Evolutionary conservation across 2,329 filamentous ascomycete species (phyloP), one percentile per base, ranked within the genome.

Genomic region (Trichoderma simmonsii): DNA sequence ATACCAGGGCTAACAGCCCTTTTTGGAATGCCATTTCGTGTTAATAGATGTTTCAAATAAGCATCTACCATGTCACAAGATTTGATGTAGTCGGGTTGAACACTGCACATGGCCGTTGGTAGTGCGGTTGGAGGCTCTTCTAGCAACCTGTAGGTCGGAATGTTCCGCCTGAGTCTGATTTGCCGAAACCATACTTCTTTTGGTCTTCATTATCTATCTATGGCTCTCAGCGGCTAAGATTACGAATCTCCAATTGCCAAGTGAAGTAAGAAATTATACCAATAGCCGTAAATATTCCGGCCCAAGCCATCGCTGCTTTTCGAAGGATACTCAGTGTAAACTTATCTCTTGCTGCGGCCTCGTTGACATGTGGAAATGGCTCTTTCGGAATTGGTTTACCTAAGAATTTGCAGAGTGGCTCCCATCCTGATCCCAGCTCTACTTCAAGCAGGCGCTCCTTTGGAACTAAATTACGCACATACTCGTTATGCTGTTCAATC

Each of bases 351-450:
- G 62, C 62, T 34, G 62, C 62, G 26, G 62, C 66, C 57, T 83
- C 78, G 73, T 83, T 82, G 6, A 75, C 65, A 28, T 75, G 73
- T 1, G 75, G 77, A 57, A 78, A 77, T 3, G 73, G 73, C 30
- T 51, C 68, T 3, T 72, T 71, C 2, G 81, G 81, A 0, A 82
- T 75, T 0, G 77, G 73, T 60, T 80, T 80, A 57, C 78, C 79
- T 0, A 82, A 74, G 70, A 82, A 82, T 39, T 76, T 67, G 73
- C 81, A 83, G 32, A 83, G 74, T 2, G 80, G 80, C 30, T 75
- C 80, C 81, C 80, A 82, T 48, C 80, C 80, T 26, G 82, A 79
- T 26, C 79, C 77, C 9, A 81, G 77, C 1, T 77, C 76, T 71
- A 77, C 79, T 68, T 81, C 77, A 32, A 82, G 39, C 66, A 77